Evolutionary conservation across 768 basidiomycete genomes (phyloP), one percentile per base, ranked within the genome.

Genomic region (Lyophyllum decastes): DNA sequence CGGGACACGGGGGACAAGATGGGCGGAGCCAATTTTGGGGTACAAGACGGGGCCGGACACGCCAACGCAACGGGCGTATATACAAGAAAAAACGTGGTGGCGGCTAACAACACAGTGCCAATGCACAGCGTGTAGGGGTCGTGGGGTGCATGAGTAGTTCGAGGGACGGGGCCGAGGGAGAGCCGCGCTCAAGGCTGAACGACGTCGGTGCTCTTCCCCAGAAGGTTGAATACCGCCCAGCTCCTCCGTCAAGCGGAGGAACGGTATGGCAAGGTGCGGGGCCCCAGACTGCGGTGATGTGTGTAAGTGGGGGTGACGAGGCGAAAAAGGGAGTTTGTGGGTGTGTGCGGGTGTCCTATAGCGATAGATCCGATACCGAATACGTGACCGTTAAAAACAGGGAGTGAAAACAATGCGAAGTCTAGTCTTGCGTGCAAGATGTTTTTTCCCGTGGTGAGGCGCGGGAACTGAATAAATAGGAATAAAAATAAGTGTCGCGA

Each of bases 281-380:
- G 40, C 40, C 40, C 40, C 40, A 41, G 40, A 5, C 17, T 41
- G 40, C 40, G 40, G 40, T 41, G 4, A 16, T 41, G 40, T 41
- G 40, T 41, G 40, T 17, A 41, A 4, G n/a, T n/a, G 40, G 40
- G 40, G 40, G 40, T 38, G 24, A 25, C 24, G 24, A 49, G 40
- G 33, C 35, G 46, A 27, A 48, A n/a, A 54, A 21, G 43, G 27
- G 30, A 27, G 14, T 45, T 24, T 22, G 53, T 55, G n/a, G 46
- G 41, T 30, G 46, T 45, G 61, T 55, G 65, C 51, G 65, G 63
- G 61, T 64, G 65, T 66, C 65, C 65, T 56, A 53, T 38, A 54
- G 40, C 51, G 26, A 40, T 41, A 56, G 58, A 60, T 59, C 65
- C 65, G 51, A 59, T 57, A 54, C 57, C 55, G 58, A 51, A 44